Evolutionary conservation across 2,329 filamentous ascomycete genomes (phyloP).

Genomic region (Pseudogymnoascus sp.): DNA sequence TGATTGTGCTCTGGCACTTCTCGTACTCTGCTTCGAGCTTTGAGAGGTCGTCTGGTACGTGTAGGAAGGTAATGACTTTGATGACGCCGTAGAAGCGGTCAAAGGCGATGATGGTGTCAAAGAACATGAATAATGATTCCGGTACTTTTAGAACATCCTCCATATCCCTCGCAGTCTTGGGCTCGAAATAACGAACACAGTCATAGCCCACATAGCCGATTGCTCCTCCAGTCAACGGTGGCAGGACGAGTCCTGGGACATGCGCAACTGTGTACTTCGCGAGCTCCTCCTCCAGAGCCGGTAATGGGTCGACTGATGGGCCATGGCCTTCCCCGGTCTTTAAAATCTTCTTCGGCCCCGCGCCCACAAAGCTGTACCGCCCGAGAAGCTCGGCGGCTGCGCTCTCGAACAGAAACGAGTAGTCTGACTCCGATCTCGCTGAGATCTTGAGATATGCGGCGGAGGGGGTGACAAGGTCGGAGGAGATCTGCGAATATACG

Average conservation of each 20-base stretch:
- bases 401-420: constrained; percentile 93
- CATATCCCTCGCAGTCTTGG: constrained; percentile 82
- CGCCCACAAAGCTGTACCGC: constrained; percentile 90
- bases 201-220: constrained; percentile 98
- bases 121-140: constrained; percentile 95
- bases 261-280: constrained; percentile 70
- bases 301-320: constrained; percentile 74
- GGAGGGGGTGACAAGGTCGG: constrained; percentile 91
- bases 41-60: constrained; percentile 50
- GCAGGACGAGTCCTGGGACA: constrained; percentile 73
- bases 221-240: constrained; percentile 81
- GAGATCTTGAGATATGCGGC: constrained; percentile 89
- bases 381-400: constrained; percentile 90
- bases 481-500: constrained; percentile 74
- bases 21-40: constrained; percentile 62
- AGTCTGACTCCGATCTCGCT: constrained; percentile 62
- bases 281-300: constrained; percentile 72
- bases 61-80: constrained; percentile 87
- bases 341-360: constrained; percentile 69
- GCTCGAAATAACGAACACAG: constrained; percentile 95
- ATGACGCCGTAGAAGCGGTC: constrained; percentile 91
- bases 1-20: constrained; percentile 55
- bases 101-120: constrained; percentile 87
- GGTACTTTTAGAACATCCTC: constrained; percentile 84
- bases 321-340: constrained; percentile 85